Conservation (phyloP, 2,329 filamentous ascomycete genomes). For the Penicillium sp. region DNA sequence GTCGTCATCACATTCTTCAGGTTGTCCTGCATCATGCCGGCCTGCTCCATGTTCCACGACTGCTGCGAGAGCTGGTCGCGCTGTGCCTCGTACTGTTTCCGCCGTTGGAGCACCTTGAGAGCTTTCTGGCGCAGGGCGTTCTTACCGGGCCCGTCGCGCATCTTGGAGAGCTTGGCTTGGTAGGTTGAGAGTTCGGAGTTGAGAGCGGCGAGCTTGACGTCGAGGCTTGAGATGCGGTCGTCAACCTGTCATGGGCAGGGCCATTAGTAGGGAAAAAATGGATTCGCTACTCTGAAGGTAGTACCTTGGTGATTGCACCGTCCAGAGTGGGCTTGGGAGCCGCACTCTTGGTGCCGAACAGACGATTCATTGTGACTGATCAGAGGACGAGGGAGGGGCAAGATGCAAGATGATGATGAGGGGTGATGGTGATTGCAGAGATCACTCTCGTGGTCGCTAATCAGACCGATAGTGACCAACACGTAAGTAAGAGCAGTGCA, state of each 20-base stretch:
- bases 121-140: constrained; percentile 90
- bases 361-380: constrained; percentile 73
- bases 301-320: constrained; percentile 76
- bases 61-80: constrained; percentile 91
- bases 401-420: not conserved
- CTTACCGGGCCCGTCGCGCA: constrained; percentile 95
- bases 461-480: not conserved
- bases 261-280: constrained; percentile 1
- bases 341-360: constrained; percentile 86
- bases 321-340: constrained; percentile 86
- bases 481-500: not conserved
- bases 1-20: constrained; percentile 98
- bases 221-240: constrained; percentile 77
- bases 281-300: constrained; percentile 8
- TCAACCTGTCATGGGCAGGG: constrained; percentile 58
- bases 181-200: constrained; percentile 88
- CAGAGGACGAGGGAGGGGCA: not conserved
- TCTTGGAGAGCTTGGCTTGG: constrained; percentile 81
- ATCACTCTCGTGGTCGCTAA: not conserved
- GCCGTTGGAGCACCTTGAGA: constrained; percentile 86
- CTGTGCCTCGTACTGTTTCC: constrained; percentile 91
- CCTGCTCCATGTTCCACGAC: constrained; percentile 99
- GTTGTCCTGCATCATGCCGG: constrained; percentile 97
- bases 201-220: constrained; percentile 89
- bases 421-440: not conserved